phyloP scores from a whole-genome alignment of 805 yeast species.

The Ogataea parapolymorpha region DNA sequence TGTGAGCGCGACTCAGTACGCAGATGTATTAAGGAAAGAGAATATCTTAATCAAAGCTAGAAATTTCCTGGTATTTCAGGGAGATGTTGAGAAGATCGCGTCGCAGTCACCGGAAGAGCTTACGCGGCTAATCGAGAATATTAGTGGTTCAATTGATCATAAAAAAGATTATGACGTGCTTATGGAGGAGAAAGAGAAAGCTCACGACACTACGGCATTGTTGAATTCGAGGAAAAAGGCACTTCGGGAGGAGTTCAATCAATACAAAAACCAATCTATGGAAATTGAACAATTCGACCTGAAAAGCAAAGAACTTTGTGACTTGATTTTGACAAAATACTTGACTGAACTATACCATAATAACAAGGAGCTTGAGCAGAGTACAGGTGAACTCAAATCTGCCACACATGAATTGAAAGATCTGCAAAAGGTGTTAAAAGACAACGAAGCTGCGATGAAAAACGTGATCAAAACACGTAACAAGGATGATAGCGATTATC shows the following conservation, averaged over 20 bases:
- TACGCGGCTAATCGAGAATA: conserved; percentile 69
- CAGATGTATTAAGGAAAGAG: conserved; percentile 63
- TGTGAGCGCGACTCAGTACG: conserved; percentile 64
- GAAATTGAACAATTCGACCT: conserved; percentile 68
- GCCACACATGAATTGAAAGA: conserved; percentile 26
- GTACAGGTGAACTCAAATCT: conserved; percentile 21
- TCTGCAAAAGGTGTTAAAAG: conserved; percentile 18
- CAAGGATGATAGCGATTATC: conserved; percentile 41
- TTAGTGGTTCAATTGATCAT: conserved; percentile 76
- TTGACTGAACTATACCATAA: conserved; percentile 66
- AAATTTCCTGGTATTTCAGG: conserved; percentile 92
- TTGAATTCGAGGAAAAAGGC: conserved; percentile 68
- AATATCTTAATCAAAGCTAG: conserved; percentile 84
- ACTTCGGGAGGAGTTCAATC: conserved; percentile 69
- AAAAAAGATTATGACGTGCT: conserved; percentile 64
- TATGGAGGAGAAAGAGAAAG: conserved; percentile 59
- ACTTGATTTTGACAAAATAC: conserved; percentile 46
- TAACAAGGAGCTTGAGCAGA: conserved; percentile 39
- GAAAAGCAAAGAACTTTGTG: conserved; percentile 47
- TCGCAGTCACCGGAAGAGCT: conserved; percentile 78
- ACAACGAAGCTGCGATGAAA: conserved; percentile 29
- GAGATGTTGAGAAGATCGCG: conserved; percentile 93
- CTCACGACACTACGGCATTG: conserved; percentile 60
- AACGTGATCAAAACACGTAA: conserved; percentile 40
- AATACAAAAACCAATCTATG: conserved; percentile 68